phyloP scores from a whole-genome alignment of 352 stramenopile genomes.

The Phytopythium mirpurense region DNA sequence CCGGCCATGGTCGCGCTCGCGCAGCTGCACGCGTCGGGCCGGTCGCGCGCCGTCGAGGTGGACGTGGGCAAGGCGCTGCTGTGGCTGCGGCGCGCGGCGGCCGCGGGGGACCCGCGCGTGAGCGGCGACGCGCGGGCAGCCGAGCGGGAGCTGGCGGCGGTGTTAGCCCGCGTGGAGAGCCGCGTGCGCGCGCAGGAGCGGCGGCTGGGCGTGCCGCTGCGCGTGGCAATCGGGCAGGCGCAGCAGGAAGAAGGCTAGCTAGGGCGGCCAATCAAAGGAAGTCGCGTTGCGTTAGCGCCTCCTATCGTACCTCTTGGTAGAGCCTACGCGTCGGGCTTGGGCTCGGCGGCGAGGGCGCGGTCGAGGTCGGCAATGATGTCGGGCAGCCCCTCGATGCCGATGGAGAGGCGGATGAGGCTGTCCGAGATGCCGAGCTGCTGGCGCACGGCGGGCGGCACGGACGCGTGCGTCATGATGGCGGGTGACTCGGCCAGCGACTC shows the following conservation, averaged over 20 bases:
- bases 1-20: slow-evolving; percentile 50
- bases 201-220: slow-evolving; percentile 34
- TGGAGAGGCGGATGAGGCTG: slow-evolving; percentile 90
- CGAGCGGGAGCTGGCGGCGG: slow-evolving; percentile 28
- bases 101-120: slow-evolving; percentile 24
- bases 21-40: slow-evolving; percentile 37
- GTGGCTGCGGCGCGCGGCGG: slow-evolving; percentile 36
- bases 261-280: neutral
- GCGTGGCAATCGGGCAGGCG: slow-evolving; percentile 23
- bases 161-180: slow-evolving; percentile 37
- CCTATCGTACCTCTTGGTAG: too few relatives aligned
- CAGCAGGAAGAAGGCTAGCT: neutral
- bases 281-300: too few relatives aligned
- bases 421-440: slow-evolving; percentile 90
- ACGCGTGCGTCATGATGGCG: slow-evolving; percentile 93
- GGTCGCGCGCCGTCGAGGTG: slow-evolving; percentile 24
- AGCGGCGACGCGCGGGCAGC: slow-evolving; percentile 15
- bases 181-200: slow-evolving; percentile 35
- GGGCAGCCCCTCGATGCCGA: slow-evolving; percentile 90
- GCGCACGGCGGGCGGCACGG: slow-evolving; percentile 84
- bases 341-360: slow-evolving; percentile 60
- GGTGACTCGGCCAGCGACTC: slow-evolving; percentile 69
- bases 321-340: slow-evolving; percentile 16
- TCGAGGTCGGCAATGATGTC: slow-evolving; percentile 91
- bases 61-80: slow-evolving; percentile 46